Evolutionary conservation across 2,329 filamentous ascomycete genomes (phyloP), one percentile per base, ranked within the genome.

Genomic region (Paecilomyces dactylethromorphus): DNA sequence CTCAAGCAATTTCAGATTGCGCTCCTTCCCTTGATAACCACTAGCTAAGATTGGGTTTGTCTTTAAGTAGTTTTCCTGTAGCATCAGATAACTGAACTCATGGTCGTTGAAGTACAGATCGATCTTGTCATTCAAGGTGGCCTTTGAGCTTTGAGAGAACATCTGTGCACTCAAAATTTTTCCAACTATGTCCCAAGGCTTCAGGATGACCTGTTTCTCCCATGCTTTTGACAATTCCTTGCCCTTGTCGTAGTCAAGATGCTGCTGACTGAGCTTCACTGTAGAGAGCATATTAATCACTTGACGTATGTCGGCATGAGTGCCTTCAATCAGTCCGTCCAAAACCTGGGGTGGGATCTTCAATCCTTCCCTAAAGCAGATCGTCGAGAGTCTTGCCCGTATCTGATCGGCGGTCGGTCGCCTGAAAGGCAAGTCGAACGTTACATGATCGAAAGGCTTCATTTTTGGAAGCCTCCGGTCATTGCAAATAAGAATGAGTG

Each of bases 21-120:
- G 83, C 72, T 93, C 88, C 63, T 84, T 86, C 59, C 83, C 85
- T 45, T 80, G 80, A 70, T 87, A 88, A 21, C 80, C 81, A 61
- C 80, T 83, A 3, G 90, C 78, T 12, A 79, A 81, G 61, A 87
- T 82, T 2, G 94, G 94, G 61, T 87, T 90, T 1, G 91, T 92
- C 62, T 86, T 88, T 12, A 99, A 82, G 67, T 99, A 99, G 71
- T 99, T 99, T 74, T 99, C 95, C 72, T 99, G 94, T 53, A 99
- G 87, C 94, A 99, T 97, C 56, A 99, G 81, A 69, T 88, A 94
- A 69, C 92, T 97, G 77, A 97, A 96, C 68, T 99, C 94, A 70
- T 99, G 94, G 68, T 99, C 94, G 73, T 99, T 97, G 81, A 99
- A 99, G 74, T 99, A 99, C 1, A 99, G 85, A 76, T 99, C 93